Base-by-base conservation (phyloP, 108 stramenopile species). In the Thalassiosira profunda region DNA sequence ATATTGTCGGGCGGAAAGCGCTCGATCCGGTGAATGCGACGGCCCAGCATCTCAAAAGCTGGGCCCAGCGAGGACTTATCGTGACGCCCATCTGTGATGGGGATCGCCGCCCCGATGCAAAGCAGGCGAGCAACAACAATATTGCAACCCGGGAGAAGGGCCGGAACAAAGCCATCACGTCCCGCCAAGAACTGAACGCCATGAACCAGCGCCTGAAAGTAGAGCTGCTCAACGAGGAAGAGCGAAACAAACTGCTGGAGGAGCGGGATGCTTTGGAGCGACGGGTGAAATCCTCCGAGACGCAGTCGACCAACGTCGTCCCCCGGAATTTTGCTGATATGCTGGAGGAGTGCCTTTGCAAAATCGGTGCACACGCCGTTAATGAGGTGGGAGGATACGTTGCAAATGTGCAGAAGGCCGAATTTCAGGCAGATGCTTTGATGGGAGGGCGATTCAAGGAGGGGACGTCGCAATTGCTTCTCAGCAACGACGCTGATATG, bases 351-450 rank as follows among this genome's bases (percentile, higher is more conserved):
- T 11, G 10, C 11, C 14, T 40, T 10, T 11, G 10, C 10, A 40
- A 40, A 12, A 10, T 49, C 9, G 9, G 11, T n/a, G 48, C 48
- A 12, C 48, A 49, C 20, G 11, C 9, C 11, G 17, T 18, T 8
- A 49, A n/a, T 49, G 48, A 49, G 9, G n/a, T 8, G 9, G 48
- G 48, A 18, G 48, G 48, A 9, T 12, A 14, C 20, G 48, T 49
- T 8, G 8, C 9, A 18, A n/a, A 49, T 10, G 48, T 49, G 9
- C 9, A 18, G 17, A 49, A 14, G 48, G 48, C 48, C 9, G n/a
- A 49, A 49, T 49, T 49, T n/a, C 48, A 49, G 20, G 48, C 48
- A 12, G 48, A 49, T 49, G n/a, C 11, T 9, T 49, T 49, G 11
- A 49, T 49, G 48, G 48, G n/a, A 49, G 48, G 48, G n/a, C 8